phyloP scores from a whole-genome alignment of 2,329 filamentous ascomycete genomes.

The Fusarium azukiicola region DNA sequence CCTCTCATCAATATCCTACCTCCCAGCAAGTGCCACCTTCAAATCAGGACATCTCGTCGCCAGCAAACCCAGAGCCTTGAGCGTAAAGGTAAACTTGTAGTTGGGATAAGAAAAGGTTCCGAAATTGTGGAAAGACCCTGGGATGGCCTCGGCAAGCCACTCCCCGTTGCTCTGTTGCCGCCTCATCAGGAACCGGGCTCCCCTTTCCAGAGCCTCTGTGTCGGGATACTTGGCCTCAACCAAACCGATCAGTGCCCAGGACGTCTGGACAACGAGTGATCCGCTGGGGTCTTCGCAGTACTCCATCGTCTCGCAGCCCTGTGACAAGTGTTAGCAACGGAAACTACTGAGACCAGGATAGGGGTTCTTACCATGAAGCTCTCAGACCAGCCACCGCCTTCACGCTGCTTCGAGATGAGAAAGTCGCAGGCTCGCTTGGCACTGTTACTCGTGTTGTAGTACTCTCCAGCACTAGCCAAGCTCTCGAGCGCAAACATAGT shows the following conservation, averaged over 20 bases:
- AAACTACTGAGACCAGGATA: background rate
- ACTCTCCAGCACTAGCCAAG: conserved; percentile 89
- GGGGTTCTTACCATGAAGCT: conserved; percentile 83
- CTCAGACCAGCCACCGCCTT: conserved; percentile 97
- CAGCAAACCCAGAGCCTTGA: conserved; percentile 96
- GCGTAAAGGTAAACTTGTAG: conserved; percentile 97
- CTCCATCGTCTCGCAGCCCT: conserved; percentile 87
- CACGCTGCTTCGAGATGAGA: conserved; percentile 89
- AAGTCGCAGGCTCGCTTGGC: conserved; percentile 90
- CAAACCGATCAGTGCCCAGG: conserved; percentile 91
- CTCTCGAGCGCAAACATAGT: conserved; percentile 97
- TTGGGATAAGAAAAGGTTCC: conserved; percentile 99
- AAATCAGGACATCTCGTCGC: conserved; percentile 84
- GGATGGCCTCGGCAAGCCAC: conserved; percentile 95
- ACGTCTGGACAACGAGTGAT: conserved; percentile 95
- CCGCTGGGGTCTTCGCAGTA: conserved; percentile 87
- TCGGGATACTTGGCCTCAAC: conserved; percentile 91
- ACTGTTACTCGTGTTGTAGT: conserved; percentile 85
- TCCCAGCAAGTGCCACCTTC: conserved; percentile 60
- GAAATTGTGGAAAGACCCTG: conserved; percentile 98
- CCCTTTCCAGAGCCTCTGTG: conserved; percentile 84
- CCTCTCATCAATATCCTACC: background rate
- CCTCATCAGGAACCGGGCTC: conserved; percentile 88
- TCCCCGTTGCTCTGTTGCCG: conserved; percentile 93
- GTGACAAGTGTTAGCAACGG: conserved; percentile 35